A percentile compares a stretch with the other conserved stretches of the same genome.
Conservation (phyloP, 257 asterid genomes). For the Capsicum baccatum region DNA sequence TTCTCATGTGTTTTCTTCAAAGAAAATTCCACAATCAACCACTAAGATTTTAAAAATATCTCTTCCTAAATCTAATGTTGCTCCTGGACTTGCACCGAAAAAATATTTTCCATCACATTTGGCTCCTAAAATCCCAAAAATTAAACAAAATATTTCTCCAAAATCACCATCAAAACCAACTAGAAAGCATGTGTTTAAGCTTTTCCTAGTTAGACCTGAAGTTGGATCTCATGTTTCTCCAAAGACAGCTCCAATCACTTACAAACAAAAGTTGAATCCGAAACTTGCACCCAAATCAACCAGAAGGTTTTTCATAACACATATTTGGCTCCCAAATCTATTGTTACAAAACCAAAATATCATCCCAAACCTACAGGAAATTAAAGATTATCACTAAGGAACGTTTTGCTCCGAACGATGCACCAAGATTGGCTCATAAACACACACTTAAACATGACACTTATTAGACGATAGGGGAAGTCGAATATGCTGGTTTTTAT, state of each 20-base stretch:
- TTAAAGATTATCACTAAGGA: neutral
- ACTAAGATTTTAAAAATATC: neutral
- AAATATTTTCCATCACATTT: slow-evolving; percentile 16
- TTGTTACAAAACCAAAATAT: neutral
- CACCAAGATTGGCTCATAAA: too few species aligned
- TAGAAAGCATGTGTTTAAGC: neutral
- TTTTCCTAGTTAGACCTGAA: neutral
- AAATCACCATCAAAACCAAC: neutral
- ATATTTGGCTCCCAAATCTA: neutral
- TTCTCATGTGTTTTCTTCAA: too few species aligned
- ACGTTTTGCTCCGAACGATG: too few species aligned
- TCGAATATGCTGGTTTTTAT: too few species aligned
- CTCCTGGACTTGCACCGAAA: neutral
- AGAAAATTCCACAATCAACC: too few species aligned
- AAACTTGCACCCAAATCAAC: neutral
- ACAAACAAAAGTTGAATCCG: neutral
- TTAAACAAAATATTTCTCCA: neutral
- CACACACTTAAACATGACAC: too few species aligned
- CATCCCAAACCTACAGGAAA: neutral
- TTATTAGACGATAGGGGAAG: too few species aligned
- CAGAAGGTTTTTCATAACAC: neutral
- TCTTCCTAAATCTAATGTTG: neutral
- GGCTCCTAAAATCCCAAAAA: neutral
- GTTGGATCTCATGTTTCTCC: neutral
- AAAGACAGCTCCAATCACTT: neutral